Base-by-base conservation (phyloP, 1,139 yeast species). In the Candida glucosophila region DNA sequence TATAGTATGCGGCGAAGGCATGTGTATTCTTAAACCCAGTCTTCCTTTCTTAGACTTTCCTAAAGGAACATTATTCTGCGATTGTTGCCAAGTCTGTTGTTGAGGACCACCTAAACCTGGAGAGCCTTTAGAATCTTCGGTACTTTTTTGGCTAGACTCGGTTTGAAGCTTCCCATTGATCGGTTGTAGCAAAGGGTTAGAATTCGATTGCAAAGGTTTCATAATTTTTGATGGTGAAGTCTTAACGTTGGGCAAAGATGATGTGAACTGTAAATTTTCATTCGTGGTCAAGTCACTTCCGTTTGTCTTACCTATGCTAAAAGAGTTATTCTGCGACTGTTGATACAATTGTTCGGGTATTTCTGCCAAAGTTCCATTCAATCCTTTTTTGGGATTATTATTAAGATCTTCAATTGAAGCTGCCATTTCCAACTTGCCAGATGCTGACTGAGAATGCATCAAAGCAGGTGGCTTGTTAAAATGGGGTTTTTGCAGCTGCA, bases 181-280 rank as follows among this genome's bases (percentile, higher is more conserved):
- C 0, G 83, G 82, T 37, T 74, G 81, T 27, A 76, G 52, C 22
- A 76, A 49, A 4, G 78, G 73, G 33, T 58, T 64, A 11, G 58
- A 42, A 34, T 49, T 49, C 15, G 64, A 41, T 17, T 63, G 68
- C 14, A 70, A 49, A 3, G 77, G 75, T 39, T 71, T 68, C 78
- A 72, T 73, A 1, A 66, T 52, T 38, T 68, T 68, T 1, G 74
- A 60, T 3, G 76, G 72, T 2, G 71, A 59, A 22, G 47, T 44
- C 6, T 55, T 41, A 29, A 42, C 44, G 2, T 43, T 27, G 4
- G 37, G 24, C 0, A 41, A 34, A 5, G 49, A 43, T 10, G 34
- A 32, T 10, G 40, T 25, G 6, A 47, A 32, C 5, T n/a, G n/a
- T 10, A 10, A 10, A 5, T 7, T 23, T 6, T 20, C 13, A 1